Conservation (phyloP, 129 eudicot genomes). For the Glebionis coronaria region DNA sequence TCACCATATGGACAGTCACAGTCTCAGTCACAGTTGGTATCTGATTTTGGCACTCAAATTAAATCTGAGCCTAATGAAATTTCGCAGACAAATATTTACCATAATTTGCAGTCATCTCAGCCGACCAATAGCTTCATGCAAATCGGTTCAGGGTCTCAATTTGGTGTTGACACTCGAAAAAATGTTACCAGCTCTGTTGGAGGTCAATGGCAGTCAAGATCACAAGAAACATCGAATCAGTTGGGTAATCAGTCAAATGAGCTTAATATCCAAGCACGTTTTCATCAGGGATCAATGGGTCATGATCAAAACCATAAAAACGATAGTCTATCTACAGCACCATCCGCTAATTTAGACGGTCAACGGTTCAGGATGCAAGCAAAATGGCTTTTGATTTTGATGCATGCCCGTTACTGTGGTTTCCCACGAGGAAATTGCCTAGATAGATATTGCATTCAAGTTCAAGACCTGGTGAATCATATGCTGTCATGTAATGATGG, state of each 20-base stretch:
- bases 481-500: slow-evolving; percentile 42
- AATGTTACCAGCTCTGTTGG: slow-evolving; percentile 32
- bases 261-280: slow-evolving; percentile 51
- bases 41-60: slow-evolving; percentile 40
- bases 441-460: slow-evolving; percentile 44
- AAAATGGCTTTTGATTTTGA: slow-evolving; percentile 82
- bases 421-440: slow-evolving; percentile 72
- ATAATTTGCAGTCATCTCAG: slow-evolving; percentile 49
- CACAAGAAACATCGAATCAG: slow-evolving; percentile 42
- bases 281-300: slow-evolving; percentile 33
- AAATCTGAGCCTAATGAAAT: slow-evolving; percentile 59
- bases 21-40: slow-evolving; percentile 44
- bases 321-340: slow-evolving; percentile 46
- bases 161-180: slow-evolving; percentile 38
- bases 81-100: slow-evolving; percentile 47
- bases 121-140: slow-evolving; percentile 1
- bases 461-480: slow-evolving; percentile 64
- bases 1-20: slow-evolving; percentile 45
- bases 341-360: slow-evolving; percentile 35
- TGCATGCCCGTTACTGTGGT: slow-evolving; percentile 77
- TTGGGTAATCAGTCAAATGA: slow-evolving; percentile 40
- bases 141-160: slow-evolving; percentile 35
- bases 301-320: slow-evolving; percentile 57
- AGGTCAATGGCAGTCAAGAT: slow-evolving; percentile 55
- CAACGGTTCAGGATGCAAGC: slow-evolving; percentile 52